A percentile compares a stretch with the other conserved stretches of the same genome.
phyloP scores from a whole-genome alignment of 139 green algal genomes.

The Penium margaritaceum region DNA sequence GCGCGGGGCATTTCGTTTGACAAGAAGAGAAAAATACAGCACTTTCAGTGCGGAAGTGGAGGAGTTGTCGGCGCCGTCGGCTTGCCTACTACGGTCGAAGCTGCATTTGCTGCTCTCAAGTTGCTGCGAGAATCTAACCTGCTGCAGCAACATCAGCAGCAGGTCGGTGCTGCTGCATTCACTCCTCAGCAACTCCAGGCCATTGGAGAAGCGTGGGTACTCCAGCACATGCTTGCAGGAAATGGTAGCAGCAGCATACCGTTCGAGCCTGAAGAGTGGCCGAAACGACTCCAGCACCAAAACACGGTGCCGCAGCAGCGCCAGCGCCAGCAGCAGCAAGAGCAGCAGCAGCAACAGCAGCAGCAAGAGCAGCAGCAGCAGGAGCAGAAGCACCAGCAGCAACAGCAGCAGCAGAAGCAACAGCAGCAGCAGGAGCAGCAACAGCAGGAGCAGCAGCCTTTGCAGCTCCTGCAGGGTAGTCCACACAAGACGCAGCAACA shows the following conservation, averaged over 20 bases:
- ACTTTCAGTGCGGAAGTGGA: too few species aligned
- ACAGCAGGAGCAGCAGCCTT: neutral
- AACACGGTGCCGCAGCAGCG: neutral
- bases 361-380: neutral
- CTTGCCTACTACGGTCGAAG: too few species aligned
- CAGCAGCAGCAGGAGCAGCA: neutral
- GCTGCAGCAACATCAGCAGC: neutral
- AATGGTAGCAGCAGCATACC: neutral
- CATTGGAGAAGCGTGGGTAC: too few species aligned
- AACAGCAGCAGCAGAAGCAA: neutral
- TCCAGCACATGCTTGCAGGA: too few species aligned
- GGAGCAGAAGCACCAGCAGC: neutral
- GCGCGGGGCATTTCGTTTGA: conserved; percentile 6
- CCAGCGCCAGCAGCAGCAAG: neutral
- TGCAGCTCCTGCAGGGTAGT: neutral
- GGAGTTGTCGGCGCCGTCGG: too few species aligned
- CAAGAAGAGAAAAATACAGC: conserved; percentile 4
- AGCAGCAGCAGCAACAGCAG: neutral
- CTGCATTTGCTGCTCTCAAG: too few species aligned
- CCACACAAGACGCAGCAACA: neutral
- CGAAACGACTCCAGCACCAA: neutral
- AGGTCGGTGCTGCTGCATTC: too few species aligned
- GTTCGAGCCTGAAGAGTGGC: neutral
- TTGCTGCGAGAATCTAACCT: too few species aligned
- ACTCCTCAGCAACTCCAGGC: too few species aligned